Evolutionary conservation across 2,329 filamentous ascomycete species (phyloP).

Genomic region (Hypoxylon sp.): DNA sequence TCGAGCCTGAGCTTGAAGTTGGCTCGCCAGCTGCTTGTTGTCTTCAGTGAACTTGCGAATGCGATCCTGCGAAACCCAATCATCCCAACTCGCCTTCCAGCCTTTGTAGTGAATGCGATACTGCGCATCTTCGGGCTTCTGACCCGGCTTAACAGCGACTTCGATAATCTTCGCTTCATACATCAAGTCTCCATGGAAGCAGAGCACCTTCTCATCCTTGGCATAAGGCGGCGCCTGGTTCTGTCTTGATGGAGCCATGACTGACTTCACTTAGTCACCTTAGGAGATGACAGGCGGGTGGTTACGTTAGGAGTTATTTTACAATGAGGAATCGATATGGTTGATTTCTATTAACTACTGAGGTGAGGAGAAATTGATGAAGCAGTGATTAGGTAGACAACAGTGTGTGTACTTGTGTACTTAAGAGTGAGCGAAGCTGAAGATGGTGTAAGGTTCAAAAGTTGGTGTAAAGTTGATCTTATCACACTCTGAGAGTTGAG

Average conservation of each 20-base stretch:
- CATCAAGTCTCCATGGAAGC: constrained; percentile 96
- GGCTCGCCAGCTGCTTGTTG: constrained; percentile 88
- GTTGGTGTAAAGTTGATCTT: constrained; percentile 13
- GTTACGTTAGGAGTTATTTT: constrained; percentile 5
- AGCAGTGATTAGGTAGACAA: background rate
- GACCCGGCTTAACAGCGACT: constrained; percentile 58
- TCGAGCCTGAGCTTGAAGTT: constrained; percentile 74
- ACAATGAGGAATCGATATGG: background rate
- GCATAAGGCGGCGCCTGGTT: constrained; percentile 64
- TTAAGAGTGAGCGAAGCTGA: background rate
- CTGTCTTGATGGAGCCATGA: constrained; percentile 61
- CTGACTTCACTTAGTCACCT: constrained; percentile 4
- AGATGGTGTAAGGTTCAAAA: background rate
- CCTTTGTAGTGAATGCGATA: constrained; percentile 99
- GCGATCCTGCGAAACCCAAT: constrained; percentile 95
- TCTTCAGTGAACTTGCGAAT: constrained; percentile 95
- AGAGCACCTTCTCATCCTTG: constrained; percentile 95
- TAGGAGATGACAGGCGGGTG: constrained; percentile 3
- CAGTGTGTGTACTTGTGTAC: background rate
- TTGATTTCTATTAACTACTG: background rate
- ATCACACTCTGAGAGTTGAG: constrained; percentile 10
- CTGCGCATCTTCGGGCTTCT: constrained; percentile 75
- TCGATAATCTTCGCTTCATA: constrained; percentile 98
- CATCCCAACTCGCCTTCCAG: constrained; percentile 99
- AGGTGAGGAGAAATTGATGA: background rate